Evolutionary conservation across 2,329 filamentous ascomycete species (phyloP), one percentile per base, ranked within the genome.

Genomic region (Anisogramma anomala): DNA sequence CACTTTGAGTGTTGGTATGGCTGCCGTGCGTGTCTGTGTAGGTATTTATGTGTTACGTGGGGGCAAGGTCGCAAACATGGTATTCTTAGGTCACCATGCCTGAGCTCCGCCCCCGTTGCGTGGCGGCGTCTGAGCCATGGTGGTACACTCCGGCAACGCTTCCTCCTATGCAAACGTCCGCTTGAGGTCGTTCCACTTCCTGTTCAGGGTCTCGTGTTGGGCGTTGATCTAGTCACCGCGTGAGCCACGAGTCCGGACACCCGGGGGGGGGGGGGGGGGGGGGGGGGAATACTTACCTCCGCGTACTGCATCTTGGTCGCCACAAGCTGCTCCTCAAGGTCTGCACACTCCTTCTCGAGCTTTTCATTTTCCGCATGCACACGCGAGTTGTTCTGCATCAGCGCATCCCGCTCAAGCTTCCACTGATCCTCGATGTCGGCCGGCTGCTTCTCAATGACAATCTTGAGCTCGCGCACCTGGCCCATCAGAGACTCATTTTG

Each of bases 261-360:
- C n/a, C n/a, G 9, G 22, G 5, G 22, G 6, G 9, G 11, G 26
- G 4, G 4, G 5, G n/a, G 6, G 4, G 4, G 9, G 6, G 6
- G 6, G 6, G 26, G 9, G 26, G 26, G 11, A 11, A n/a, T 28
- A 68, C 80, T 68, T 71, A 94, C 89, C 79, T 95, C 86, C 41
- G 91, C 91, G 66, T 88, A 87, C 55, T 78, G 77, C 84, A 98
- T 83, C 72, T 98, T 98, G 1, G 87, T 91, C 57, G 82, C 77
- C 48, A 98, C 89, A 50, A 98, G 67, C 59, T 87, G 79, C 61
- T 88, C 84, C 67, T 96, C 91, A 68, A 96, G 84, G 52, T 95
- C 87, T 4, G 77, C 72, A 72, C 94, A 74, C 55, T 91, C 84
- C 57, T 94, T 89, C 62, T 95, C 88, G 51, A 98, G 66, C 43